These are phyloP conservation scores for Penicillium ucsense DNA, from an alignment of 495 filamentous ascomycete genomes.

Conservation along the genomic window DNA sequence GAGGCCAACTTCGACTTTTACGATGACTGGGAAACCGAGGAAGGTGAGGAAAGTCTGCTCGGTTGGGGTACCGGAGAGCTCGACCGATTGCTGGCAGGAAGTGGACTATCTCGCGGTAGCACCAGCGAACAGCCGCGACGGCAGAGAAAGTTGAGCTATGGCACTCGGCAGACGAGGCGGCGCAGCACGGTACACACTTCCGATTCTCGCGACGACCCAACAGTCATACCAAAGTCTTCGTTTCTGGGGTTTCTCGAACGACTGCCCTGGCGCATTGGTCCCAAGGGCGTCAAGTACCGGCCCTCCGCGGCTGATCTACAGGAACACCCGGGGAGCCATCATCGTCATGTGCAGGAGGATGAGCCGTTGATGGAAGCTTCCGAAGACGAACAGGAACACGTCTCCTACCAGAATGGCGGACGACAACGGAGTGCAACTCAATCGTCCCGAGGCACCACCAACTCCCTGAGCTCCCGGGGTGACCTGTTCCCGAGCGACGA, in stretches of 20 bases:
- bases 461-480: constrained; percentile 83
- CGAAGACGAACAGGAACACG: constrained; percentile 32
- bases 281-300: constrained; percentile 70
- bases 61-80: constrained; percentile 77
- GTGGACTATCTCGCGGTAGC: constrained; percentile 40
- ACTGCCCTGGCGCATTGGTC: constrained; percentile 78
- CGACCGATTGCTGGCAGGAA: constrained; percentile 76
- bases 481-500: constrained; percentile 94
- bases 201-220: constrained; percentile 64
- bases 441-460: constrained; percentile 73
- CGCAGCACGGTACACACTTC: constrained; percentile 55
- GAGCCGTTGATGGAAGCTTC: constrained; percentile 64
- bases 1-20: constrained; percentile 95
- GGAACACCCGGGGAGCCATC: constrained; percentile 62
- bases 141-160: constrained; percentile 83
- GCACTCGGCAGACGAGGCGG: constrained; percentile 51
- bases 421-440: constrained; percentile 71
- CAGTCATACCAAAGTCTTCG: constrained; percentile 80
- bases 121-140: constrained; percentile 54
- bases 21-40: constrained; percentile 90
- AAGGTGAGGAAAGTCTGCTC: constrained; percentile 50
- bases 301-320: constrained; percentile 85
- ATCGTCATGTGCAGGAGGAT: constrained; percentile 44
- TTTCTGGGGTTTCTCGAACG: constrained; percentile 77
- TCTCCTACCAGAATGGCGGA: constrained; percentile 29